A percentile compares a stretch with the other conserved stretches of the same genome.
Evolutionary conservation across 345 rosid genomes (phyloP).

Genomic region (Boechera divaricarpa): DNA sequence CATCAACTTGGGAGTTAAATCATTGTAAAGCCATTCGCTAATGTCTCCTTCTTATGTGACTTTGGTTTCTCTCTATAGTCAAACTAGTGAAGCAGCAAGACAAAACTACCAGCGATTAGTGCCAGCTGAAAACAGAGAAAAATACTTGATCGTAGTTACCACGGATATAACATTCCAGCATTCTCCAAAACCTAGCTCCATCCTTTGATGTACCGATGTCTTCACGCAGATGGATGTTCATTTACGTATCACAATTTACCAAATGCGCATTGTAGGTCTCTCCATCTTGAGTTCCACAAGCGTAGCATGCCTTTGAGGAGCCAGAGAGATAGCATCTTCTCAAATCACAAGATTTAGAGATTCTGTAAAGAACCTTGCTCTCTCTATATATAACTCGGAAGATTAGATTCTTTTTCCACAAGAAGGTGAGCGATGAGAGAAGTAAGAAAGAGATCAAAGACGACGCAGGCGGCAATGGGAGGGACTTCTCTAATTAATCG

Average conservation of each 20-base stretch:
- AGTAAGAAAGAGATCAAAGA: too few species aligned
- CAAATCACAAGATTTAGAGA: too few species aligned
- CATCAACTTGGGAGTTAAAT: neutral
- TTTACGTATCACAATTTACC: constrained; percentile 96
- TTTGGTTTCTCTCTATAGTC: neutral
- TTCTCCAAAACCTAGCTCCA: neutral
- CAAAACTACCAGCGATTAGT: neutral
- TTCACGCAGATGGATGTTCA: constrained; percentile 98
- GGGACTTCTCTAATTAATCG: too few species aligned
- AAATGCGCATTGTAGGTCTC: constrained; percentile 96
- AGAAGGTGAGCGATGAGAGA: too few species aligned
- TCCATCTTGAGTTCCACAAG: constrained; percentile 76
- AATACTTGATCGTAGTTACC: too few species aligned
- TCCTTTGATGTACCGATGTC: constrained; percentile 69
- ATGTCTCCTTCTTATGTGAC: neutral
- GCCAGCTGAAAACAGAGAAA: neutral
- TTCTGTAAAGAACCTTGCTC: too few species aligned
- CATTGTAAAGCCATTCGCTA: neutral
- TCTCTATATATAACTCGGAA: too few species aligned
- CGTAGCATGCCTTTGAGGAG: too few species aligned
- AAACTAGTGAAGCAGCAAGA: neutral
- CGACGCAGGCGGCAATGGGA: too few species aligned
- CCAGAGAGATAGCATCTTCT: too few species aligned
- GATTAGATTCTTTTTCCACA: too few species aligned
- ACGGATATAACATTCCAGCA: too few species aligned